These are phyloP conservation scores for Ilyonectria sp. DNA, from an alignment of 2,329 filamentous ascomycete species.

Conservation along the genomic window DNA sequence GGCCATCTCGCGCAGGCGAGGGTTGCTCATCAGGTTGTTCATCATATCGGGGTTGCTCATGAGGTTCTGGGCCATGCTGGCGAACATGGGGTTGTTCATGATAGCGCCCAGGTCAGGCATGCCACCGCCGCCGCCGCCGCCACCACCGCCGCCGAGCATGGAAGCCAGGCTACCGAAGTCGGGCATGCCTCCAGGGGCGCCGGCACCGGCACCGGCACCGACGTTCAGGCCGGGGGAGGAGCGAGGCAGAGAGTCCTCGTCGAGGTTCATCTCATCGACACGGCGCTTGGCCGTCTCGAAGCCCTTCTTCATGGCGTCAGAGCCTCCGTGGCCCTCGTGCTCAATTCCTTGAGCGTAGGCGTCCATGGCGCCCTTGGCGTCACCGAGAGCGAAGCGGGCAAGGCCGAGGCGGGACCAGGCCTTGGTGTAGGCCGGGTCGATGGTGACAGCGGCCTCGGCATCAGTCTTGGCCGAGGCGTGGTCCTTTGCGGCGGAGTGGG, in stretches of 20 bases:
- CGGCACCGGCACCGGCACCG: conserved; percentile 65
- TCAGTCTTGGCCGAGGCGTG: conserved; percentile 89
- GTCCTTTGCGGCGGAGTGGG: conserved; percentile 87
- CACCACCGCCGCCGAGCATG: conserved; percentile 78
- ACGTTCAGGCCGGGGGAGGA: conserved; percentile 65
- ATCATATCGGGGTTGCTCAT: conserved; percentile 98
- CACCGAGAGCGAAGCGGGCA: conserved; percentile 91
- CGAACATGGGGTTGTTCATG: conserved; percentile 99
- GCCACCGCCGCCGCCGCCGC: conserved; percentile 73
- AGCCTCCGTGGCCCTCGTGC: conserved; percentile 92
- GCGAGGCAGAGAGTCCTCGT: conserved; percentile 57
- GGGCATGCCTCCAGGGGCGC: conserved; percentile 76
- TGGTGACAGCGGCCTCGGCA: conserved; percentile 89
- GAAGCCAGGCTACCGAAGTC: conserved; percentile 79
- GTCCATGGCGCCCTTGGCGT: conserved; percentile 93
- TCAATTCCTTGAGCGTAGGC: conserved; percentile 95
- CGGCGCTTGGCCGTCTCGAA: conserved; percentile 93
- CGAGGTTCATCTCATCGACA: conserved; percentile 82
- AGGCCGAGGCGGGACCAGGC: conserved; percentile 96
- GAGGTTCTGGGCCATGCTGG: conserved; percentile 95
- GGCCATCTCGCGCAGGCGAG: conserved; percentile 88
- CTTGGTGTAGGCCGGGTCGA: conserved; percentile 96
- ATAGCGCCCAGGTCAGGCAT: conserved; percentile 91
- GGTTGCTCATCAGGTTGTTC: conserved; percentile 95
- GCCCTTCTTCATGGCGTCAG: conserved; percentile 97